Evolutionary conservation across 371 early-diverging fungal genomes (phyloP), one percentile per base, ranked within the genome.

Genomic region (Chytridium lagenaria): DNA sequence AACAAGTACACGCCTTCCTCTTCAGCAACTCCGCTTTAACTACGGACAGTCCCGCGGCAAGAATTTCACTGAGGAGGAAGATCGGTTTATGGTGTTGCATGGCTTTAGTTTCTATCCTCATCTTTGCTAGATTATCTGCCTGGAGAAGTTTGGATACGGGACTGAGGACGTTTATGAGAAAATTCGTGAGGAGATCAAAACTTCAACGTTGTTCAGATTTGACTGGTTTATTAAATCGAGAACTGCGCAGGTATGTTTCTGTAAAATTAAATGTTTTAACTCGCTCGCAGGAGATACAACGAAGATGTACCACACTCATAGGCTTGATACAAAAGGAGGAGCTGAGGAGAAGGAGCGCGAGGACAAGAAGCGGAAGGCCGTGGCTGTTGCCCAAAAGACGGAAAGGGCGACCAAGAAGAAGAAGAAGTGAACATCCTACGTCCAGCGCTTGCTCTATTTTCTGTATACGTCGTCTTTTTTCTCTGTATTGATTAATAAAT

Each of bases 181-280:
- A 72, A 94, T 98, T 75, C 87, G 94, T 55, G 90, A 89, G 59
- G 95, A 96, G 70, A 88, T 98, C 69, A 92, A 92, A 50, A 84
- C 86, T 71, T 89, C 90, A 22, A 91, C 94, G 12, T 77, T 94
- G 55, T 97, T 98, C 88, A 86, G 95, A 50, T 98, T 98, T 73
- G 94, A 98, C 80, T 98, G 98, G 98, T 98, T 96, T 84, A 85
- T 98, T 71, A 96, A 96, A 80, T 94, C 96, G 37, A 87, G 98
- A 71, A 96, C 96, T 26, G 84, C 95, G 19, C 68, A 39, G 44
- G 84, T 78, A 15, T 22, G 0, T 36, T 26, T n/a, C n/a, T n/a
- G n/a, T n/a, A n/a, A 7, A 38, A 31, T 55, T n/a, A n/a, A 19
- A 51, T 23, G 12, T 51, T 38, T 10, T 16, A 52, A 31, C 5